A percentile compares a stretch with the other conserved stretches of the same genome.
These are phyloP conservation scores for Sporormia fimetaria DNA, from an alignment of 495 filamentous ascomycete species.

Conservation along the genomic window DNA sequence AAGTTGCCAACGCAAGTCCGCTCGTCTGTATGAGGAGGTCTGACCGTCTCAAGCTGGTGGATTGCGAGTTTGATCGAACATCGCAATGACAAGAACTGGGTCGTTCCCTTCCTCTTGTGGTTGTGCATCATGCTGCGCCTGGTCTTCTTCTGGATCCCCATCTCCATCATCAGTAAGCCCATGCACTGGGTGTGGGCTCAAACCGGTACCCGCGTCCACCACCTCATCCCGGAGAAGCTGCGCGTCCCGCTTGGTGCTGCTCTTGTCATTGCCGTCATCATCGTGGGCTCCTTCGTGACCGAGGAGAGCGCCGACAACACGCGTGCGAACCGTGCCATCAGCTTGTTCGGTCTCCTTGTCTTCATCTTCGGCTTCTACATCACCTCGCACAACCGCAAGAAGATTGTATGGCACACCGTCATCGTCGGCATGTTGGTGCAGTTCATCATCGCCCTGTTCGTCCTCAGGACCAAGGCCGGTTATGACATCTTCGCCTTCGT, in stretches of 20 bases:
- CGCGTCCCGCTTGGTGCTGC: constrained; percentile 48
- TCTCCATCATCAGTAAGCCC: constrained; percentile 52
- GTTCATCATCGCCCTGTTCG: constrained; percentile 79
- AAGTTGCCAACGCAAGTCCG: constrained; percentile 24
- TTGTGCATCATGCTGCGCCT: constrained; percentile 63
- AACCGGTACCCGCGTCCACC: constrained; percentile 43
- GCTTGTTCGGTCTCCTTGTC: constrained; percentile 67
- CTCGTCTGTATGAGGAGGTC: not conserved
- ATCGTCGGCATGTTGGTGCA: constrained; percentile 80
- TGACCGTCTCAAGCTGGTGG: constrained; percentile 59
- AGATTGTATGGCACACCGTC: constrained; percentile 77
- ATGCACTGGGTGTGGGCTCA: constrained; percentile 54
- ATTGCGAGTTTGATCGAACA: constrained; percentile 67
- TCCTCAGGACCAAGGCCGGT: constrained; percentile 63
- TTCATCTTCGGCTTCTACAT: constrained; percentile 53
- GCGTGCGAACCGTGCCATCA: constrained; percentile 63
- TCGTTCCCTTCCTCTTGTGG: constrained; percentile 75
- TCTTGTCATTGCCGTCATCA: constrained; percentile 53
- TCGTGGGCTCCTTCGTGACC: constrained; percentile 64
- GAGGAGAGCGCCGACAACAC: constrained; percentile 63
- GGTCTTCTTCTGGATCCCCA: constrained; percentile 60
- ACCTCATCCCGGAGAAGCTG: constrained; percentile 49
- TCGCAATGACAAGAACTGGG: constrained; percentile 63
- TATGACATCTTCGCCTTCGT: constrained; percentile 83
- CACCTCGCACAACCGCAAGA: constrained; percentile 59